Evolutionary conservation across 2,329 filamentous ascomycete species (phyloP).

Genomic region (Parastagonospora avenae): DNA sequence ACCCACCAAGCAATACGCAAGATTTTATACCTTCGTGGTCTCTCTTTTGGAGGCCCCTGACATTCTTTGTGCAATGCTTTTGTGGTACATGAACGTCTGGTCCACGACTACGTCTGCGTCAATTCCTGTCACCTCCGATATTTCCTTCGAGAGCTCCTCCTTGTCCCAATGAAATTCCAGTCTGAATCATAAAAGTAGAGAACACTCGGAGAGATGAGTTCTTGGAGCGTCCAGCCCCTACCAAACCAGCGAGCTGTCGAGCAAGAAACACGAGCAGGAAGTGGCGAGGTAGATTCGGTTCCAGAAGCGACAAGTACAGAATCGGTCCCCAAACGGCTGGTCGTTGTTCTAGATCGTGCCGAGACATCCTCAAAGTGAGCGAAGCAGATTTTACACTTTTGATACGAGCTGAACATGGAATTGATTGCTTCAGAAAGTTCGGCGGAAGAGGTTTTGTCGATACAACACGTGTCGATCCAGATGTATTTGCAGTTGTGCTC

Average conservation of each 20-base stretch:
- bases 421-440: too few species aligned
- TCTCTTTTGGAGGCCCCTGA: constrained; percentile 21
- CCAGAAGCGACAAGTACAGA: too few species aligned
- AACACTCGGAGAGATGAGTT: neutral
- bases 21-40: constrained; percentile 20
- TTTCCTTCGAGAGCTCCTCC: neutral
- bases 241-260: neutral
- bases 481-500: too few species aligned
- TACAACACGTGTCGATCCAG: too few species aligned
- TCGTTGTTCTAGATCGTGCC: too few species aligned
- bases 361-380: too few species aligned
- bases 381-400: too few species aligned
- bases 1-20: constrained; percentile 20
- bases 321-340: too few species aligned
- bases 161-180: neutral
- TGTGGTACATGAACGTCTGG: neutral
- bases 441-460: too few species aligned
- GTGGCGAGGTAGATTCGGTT: too few species aligned
- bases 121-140: neutral
- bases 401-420: too few species aligned
- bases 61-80: constrained; percentile 5
- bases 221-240: neutral
- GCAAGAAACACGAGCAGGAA: neutral
- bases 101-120: neutral
- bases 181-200: neutral